phyloP scores from a whole-genome alignment of 2,329 filamentous ascomycete species.

The Fusarium burgessii region DNA sequence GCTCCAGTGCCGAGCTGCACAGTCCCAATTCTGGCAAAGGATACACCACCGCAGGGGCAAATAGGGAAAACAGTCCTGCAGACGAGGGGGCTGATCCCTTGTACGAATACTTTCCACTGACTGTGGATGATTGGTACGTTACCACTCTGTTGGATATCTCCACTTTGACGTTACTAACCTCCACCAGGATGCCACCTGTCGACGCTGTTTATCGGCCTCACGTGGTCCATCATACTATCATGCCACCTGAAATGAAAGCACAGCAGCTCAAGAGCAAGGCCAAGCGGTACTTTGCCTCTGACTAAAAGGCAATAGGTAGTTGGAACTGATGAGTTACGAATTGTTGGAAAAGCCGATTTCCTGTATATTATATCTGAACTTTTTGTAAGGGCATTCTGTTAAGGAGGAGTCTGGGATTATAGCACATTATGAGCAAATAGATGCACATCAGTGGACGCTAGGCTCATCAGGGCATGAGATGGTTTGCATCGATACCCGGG shows the following conservation, averaged over 20 bases:
- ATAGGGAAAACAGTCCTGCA: conserved; percentile 69
- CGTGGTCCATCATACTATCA: conserved; percentile 88
- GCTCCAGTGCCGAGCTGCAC: conserved; percentile 61
- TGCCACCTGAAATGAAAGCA: conserved; percentile 77
- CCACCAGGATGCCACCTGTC: conserved; percentile 79
- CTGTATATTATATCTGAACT: conserved; percentile 32
- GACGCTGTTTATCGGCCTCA: conserved; percentile 92
- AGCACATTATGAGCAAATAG: conserved; percentile 2
- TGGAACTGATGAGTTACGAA: conserved; percentile 43
- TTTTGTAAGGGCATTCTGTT: not conserved
- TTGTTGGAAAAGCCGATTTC: conserved; percentile 19
- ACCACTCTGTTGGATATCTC: conserved; percentile 10
- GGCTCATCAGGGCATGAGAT: conserved; percentile 23
- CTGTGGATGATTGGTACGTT: conserved; percentile 83
- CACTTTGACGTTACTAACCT: conserved; percentile 27
- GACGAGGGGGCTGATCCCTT: conserved; percentile 85
- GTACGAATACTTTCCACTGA: conserved; percentile 95
- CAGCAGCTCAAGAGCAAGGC: conserved; percentile 73
- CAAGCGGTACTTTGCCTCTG: conserved; percentile 79
- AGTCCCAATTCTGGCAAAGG: conserved; percentile 63
- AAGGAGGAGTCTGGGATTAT: conserved; percentile 18
- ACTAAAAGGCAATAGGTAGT: conserved; percentile 51
- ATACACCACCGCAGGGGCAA: conserved; percentile 50
- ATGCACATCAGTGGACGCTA: conserved; percentile 10
- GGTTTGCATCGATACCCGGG: conserved; percentile 36